Evolutionary conservation across 2,329 filamentous ascomycete genomes (phyloP).

Genomic region (Sclerotinia borealis): DNA sequence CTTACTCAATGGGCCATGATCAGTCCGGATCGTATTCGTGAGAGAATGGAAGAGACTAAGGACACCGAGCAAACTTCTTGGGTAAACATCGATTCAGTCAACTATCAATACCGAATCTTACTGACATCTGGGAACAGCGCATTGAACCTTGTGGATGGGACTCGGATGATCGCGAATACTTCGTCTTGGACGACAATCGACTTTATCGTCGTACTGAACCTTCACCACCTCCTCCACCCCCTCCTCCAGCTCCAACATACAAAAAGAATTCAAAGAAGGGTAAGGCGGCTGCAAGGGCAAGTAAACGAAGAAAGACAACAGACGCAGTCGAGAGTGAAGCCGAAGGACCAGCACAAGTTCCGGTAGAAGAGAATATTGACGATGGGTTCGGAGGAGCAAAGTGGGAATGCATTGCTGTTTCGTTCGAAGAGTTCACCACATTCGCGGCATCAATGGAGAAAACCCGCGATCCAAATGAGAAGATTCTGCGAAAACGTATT

Average conservation of each 20-base stretch:
- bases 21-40: slow-evolving; percentile 79
- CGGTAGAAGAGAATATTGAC: slow-evolving; percentile 43
- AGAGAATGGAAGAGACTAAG: slow-evolving; percentile 76
- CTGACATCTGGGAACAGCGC: slow-evolving; percentile 40
- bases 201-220: slow-evolving; percentile 84
- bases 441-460: slow-evolving; percentile 68
- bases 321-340: slow-evolving; percentile 36
- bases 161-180: slow-evolving; percentile 77
- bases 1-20: slow-evolving; percentile 84
- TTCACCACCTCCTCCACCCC: slow-evolving; percentile 54
- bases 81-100: slow-evolving; percentile 45
- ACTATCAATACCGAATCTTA: background rate
- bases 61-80: slow-evolving; percentile 77
- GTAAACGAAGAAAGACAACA: slow-evolving; percentile 63
- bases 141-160: slow-evolving; percentile 89
- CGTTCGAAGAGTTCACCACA: slow-evolving; percentile 66
- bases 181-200: slow-evolving; percentile 87
- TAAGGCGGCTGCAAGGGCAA: slow-evolving; percentile 57
- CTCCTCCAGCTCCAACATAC: slow-evolving; percentile 50
- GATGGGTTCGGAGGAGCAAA: slow-evolving; percentile 68
- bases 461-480: slow-evolving; percentile 79
- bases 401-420: slow-evolving; percentile 89
- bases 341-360: slow-evolving; percentile 36
- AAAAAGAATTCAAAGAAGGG: slow-evolving; percentile 61
- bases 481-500: slow-evolving; percentile 64